These are phyloP conservation scores for Sisymbrium altissimum DNA, from an alignment of 345 rosid species.

Conservation along the genomic window DNA sequence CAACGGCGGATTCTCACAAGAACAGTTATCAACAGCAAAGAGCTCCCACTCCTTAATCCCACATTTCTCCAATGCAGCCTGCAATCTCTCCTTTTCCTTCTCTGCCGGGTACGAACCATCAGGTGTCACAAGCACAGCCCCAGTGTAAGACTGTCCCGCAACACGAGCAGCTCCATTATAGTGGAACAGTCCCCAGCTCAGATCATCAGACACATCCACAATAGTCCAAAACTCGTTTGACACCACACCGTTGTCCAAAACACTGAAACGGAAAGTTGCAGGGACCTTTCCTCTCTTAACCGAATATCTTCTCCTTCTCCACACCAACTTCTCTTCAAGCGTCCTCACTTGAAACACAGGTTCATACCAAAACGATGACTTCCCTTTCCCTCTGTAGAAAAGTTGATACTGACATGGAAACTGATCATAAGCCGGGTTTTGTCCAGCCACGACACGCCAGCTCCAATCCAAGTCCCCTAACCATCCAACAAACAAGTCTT, in stretches of 20 bases:
- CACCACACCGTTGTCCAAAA: constrained; percentile 87
- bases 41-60: constrained; percentile 91
- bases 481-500: constrained; percentile 94
- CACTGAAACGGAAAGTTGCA: constrained; percentile 74
- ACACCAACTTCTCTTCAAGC: constrained; percentile 64
- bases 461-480: constrained; percentile 78
- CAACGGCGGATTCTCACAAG: constrained; percentile 69
- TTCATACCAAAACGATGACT: constrained; percentile 91
- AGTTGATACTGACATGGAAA: constrained; percentile 95
- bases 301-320: constrained; percentile 88
- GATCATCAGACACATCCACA: constrained; percentile 75
- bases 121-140: constrained; percentile 86
- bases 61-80: constrained; percentile 62
- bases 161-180: constrained; percentile 89
- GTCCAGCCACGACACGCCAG: constrained; percentile 93
- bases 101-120: constrained; percentile 71
- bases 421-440: constrained; percentile 94
- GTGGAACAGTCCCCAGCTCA: constrained; percentile 89
- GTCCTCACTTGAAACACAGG: constrained; percentile 86
- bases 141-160: constrained; percentile 88
- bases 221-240: constrained; percentile 92
- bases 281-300: constrained; percentile 70
- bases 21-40: constrained; percentile 69
- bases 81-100: constrained; percentile 41
- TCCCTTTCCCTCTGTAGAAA: constrained; percentile 87